Evolutionary conservation across 495 filamentous ascomycete genomes (phyloP), one percentile per base, ranked within the genome.

Genomic region (Neurospora discreta): DNA sequence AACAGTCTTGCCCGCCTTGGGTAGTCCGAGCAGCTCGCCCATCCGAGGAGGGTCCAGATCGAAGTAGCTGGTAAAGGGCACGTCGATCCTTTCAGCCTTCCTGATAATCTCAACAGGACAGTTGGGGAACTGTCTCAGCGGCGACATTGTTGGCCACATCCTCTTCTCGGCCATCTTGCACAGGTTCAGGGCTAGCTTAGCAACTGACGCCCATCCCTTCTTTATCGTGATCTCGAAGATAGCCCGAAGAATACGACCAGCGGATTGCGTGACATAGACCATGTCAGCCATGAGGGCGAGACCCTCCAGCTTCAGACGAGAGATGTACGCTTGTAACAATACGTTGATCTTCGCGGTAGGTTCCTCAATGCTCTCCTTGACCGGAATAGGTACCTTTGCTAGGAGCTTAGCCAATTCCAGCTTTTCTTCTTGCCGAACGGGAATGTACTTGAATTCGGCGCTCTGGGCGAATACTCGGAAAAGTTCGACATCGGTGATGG

Each of bases 81-180:
- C 94, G 73, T 98, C 94, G 72, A 98, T 96, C 70, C 94, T 85
- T 82, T 99, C 95, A 3, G 94, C 90, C 81, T 98, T 98, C 72
- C 91, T 88, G 68, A 98, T 84, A 68, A 99, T 92, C 72, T 99
- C 96, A 40, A 87, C 82, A 15, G 93, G 88, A 74, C 93, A 96
- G 43, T 82, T 83, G 1, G 92, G 89, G 78, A 98, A 98, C 77
- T 99, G 95, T 44, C 96, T 86, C 10, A 99, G 87, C 8, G 95
- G 95, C 23, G 93, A 91, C 95, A 98, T 98, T 26, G 94, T 97
- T 7, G 94, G 94, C 95, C 95, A 99, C 95, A 98, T 98, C 33
- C 96, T 86, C 85, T 96, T 97, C 84, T 99, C 95, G 3, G 95
- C 95, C 94, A 97, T 98, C 83, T 99, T 99, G 83, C 95, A 99